Evolutionary conservation across 2,329 filamentous ascomycete genomes (phyloP), one percentile per base, ranked within the genome.

Genomic region (Lithohypha guttulata): DNA sequence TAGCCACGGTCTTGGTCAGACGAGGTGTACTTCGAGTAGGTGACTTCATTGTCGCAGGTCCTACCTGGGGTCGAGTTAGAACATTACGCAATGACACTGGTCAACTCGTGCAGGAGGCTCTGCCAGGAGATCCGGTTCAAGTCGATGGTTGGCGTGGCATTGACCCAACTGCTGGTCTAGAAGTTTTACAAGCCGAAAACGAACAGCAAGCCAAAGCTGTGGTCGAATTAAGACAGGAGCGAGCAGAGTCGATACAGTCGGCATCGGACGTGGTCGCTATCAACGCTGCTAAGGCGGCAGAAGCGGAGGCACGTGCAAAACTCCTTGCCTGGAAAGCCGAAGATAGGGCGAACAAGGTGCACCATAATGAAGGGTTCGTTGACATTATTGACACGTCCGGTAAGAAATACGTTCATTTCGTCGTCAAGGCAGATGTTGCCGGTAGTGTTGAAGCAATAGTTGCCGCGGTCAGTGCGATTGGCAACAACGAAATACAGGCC

Each of bases 401-500:
- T 51, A 44, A 47, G 20, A 46, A 52, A 50, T 63, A 71, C 11
- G 71, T 94, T 33, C 81, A 81, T 52, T 91, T 96, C 60, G 76
- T 91, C 42, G 70, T 98, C 63, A 94, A 93, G 61, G 87, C 80
- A 39, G 91, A 98, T 53, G 91, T 96, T 13, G 83, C 81, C 45
- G 91, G 91, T 25, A 96, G 89, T 0, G 86, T 87, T 0, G 91
- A 98, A 64, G 91, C 91, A 2, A 81, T 96, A 2, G 70, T 79
- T 44, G 80, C 84, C 34, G 79, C 81, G 6, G 71, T 98, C 42
- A 66, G 77, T 44, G 76, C 80, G 43, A 69, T 95, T 46, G 86
- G 87, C 47, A 94, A 81, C 62, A 78, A 85, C 51, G 85, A 96
- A 57, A 79, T 95, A 26, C 74, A 69, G 21, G 74, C 87, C 10